A percentile compares a stretch with the other conserved stretches of the same genome.
These are phyloP conservation scores for Ascochyta koolunga DNA, from an alignment of 2,329 filamentous ascomycete species.

Conservation along the genomic window DNA sequence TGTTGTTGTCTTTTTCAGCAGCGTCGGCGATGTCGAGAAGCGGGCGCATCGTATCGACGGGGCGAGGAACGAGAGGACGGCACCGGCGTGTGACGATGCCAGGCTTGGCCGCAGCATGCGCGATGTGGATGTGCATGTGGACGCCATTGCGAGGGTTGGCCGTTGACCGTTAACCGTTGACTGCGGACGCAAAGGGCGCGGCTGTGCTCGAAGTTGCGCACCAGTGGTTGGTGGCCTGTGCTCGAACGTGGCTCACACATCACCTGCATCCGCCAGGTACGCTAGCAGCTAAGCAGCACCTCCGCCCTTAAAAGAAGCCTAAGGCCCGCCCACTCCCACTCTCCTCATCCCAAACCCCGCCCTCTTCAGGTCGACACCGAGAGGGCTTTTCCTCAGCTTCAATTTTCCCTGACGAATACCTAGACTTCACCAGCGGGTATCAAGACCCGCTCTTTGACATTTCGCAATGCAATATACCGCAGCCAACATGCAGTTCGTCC, in stretches of 20 bases:
- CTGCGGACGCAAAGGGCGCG: constrained; percentile 23
- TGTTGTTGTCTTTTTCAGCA: constrained; percentile 75
- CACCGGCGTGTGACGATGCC: constrained; percentile 23
- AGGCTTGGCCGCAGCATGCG: constrained; percentile 36
- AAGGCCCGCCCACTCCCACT: constrained; percentile 25
- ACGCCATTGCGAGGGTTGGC: constrained; percentile 37
- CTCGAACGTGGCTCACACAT: constrained; percentile 3
- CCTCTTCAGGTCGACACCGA: constrained; percentile 41
- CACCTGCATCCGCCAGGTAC: constrained; percentile 3
- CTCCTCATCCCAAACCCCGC: constrained; percentile 34
- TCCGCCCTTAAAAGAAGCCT: constrained; percentile 22
- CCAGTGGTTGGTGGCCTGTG: background rate
- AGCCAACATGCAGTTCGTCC: constrained; percentile 28
- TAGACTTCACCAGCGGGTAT: constrained; percentile 46
- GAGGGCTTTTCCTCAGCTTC: constrained; percentile 40
- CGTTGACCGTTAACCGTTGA: constrained; percentile 11
- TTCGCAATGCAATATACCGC: constrained; percentile 38
- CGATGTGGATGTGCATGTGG: constrained; percentile 33
- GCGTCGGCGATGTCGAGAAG: constrained; percentile 59
- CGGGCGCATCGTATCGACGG: constrained; percentile 34
- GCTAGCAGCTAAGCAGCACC: constrained; percentile 1
- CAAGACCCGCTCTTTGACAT: constrained; percentile 42
- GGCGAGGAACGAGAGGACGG: constrained; percentile 34
- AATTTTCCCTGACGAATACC: constrained; percentile 47
- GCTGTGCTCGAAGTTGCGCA: constrained; percentile 28